These are phyloP conservation scores for Xylariaceae sp. DNA, from an alignment of 2,329 filamentous ascomycete genomes.

Conservation along the genomic window DNA sequence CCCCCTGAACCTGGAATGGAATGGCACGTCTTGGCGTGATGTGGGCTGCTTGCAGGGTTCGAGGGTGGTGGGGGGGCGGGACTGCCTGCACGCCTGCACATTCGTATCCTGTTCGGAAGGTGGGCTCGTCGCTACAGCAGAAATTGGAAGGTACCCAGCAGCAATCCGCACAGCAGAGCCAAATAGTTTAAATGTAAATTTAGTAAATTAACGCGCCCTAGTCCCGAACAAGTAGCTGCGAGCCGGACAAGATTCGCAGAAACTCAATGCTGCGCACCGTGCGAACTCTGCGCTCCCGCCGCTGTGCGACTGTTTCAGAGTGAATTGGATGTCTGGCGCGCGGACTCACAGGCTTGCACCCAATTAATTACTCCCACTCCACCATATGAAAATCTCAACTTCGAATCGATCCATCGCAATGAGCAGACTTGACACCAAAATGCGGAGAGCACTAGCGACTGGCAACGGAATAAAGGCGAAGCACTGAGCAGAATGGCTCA, in stretches of 20 bases:
- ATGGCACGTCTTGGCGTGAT: slow-evolving; percentile 14
- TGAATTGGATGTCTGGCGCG: not conserved
- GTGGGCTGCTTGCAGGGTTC: slow-evolving; percentile 14
- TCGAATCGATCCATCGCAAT: not conserved
- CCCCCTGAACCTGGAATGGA: slow-evolving; percentile 19
- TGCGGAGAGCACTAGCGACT: too few relatives aligned
- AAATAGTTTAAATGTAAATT: not conserved
- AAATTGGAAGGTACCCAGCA: not conserved
- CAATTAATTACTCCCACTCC: not conserved
- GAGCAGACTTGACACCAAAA: not conserved
- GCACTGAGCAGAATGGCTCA: too few relatives aligned
- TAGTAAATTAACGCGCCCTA: not conserved
- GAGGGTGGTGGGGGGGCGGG: not conserved
- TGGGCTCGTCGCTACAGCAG: not conserved
- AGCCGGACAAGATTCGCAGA: not conserved
- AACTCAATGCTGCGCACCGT: not conserved
- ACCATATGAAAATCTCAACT: not conserved
- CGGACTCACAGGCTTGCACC: too few relatives aligned
- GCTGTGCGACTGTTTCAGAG: not conserved
- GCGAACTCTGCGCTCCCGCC: not conserved
- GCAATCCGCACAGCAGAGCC: not conserved
- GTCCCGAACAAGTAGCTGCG: not conserved
- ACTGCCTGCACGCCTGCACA: not conserved
- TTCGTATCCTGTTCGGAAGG: not conserved
- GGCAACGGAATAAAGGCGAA: too few relatives aligned